Conservation (phyloP, 2,329 filamentous ascomycete species). For the Alternaria arbusti region DNA sequence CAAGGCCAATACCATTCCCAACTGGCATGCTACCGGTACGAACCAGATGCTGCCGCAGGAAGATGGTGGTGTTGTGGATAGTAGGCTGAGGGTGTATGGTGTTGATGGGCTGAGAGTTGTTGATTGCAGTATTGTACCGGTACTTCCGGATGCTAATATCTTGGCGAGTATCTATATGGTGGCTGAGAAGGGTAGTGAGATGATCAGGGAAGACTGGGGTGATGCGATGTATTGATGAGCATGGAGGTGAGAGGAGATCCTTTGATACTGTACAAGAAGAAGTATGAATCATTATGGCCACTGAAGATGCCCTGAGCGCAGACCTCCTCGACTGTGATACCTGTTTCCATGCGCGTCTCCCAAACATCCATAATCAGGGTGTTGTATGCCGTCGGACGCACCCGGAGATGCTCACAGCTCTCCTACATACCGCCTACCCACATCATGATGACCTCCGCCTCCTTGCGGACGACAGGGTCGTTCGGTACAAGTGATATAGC, state of each 20-base stretch:
- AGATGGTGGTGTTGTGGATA: constrained; percentile 42
- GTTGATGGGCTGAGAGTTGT: constrained; percentile 40
- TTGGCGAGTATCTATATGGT: constrained; percentile 32
- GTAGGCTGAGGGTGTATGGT: constrained; percentile 39
- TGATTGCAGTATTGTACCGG: constrained; percentile 41
- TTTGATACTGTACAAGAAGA: background rate
- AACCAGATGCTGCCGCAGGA: constrained; percentile 39
- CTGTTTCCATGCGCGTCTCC: background rate
- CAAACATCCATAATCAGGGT: background rate
- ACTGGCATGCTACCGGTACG: constrained; percentile 46
- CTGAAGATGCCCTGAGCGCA: background rate
- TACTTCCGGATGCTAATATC: constrained; percentile 31
- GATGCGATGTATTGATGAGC: constrained; percentile 6
- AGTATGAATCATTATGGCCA: background rate
- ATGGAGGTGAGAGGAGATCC: background rate
- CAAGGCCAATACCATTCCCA: constrained; percentile 26
- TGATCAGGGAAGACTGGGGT: constrained; percentile 31
- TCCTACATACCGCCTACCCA: background rate
- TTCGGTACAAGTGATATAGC: background rate
- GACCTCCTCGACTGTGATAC: background rate
- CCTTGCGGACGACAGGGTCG: background rate
- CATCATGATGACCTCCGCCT: background rate
- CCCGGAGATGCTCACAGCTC: background rate
- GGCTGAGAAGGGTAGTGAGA: constrained; percentile 35
- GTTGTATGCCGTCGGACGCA: too few relatives aligned